Evolutionary conservation across 768 basidiomycete genomes (phyloP), one percentile per base, ranked within the genome.

Genomic region (Russula olivacea): DNA sequence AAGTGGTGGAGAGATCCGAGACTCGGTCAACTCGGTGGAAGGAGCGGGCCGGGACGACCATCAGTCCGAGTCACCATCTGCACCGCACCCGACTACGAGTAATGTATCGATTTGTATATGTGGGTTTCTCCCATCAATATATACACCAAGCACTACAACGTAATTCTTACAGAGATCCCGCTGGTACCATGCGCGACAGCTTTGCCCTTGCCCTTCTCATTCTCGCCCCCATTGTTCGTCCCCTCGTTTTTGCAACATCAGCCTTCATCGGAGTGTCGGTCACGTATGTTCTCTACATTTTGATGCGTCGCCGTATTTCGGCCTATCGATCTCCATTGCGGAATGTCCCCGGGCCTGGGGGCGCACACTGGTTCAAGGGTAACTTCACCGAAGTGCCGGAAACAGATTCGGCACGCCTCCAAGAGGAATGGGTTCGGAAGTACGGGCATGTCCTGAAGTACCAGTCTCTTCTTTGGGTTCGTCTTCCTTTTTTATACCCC

Each of bases 341-440:
- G 12, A 23, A 56, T 5, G 10, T 65, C 19, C 61, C 64, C 3
- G 64, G 64, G 19, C 64, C 64, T 3, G 14, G 43, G 15, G 45
- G 36, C 3, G 61, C 49, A 21, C 38, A 56, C 5, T 58, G 61
- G 61, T 28, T 63, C 50, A 52, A 23, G 1, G 64, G 64, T 4
- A 38, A 53, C 43, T 63, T 65, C 40, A 38, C 38, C 12, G 45
- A 57, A 2, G 55, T 63, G 11, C 14, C 2, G 12, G 64, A 65
- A 34, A 3, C 25, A 12, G 55, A 65, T 52, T 41, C 64, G 21
- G 19, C 30, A 5, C 50, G 64, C 19, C 28, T 65, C 12, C 61
- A 58, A 19, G 64, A 67, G 47, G 59, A 58, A 25, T 67, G 66
- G 66, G 32, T 67, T 10, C 28, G 17, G n/a, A 55, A 49, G 28